These are phyloP conservation scores for Epichloe festucae DNA, from an alignment of 2,329 filamentous ascomycete species.

Conservation along the genomic window DNA sequence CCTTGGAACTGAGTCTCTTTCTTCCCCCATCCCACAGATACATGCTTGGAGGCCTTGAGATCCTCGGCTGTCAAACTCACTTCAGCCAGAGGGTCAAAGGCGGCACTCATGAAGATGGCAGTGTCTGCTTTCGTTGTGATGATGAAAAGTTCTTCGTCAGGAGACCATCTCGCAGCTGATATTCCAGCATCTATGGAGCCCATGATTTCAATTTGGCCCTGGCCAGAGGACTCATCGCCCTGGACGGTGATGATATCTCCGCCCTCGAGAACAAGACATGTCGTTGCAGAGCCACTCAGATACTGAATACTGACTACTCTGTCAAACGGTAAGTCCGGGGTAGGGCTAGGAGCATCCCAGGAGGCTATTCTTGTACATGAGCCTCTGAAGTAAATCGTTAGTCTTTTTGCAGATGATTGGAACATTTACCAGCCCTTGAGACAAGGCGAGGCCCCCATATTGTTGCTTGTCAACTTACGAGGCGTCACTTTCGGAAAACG, in stretches of 20 bases:
- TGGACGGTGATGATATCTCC: constrained; percentile 82
- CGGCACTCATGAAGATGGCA: constrained; percentile 81
- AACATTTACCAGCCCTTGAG: neutral
- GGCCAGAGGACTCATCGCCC: constrained; percentile 37
- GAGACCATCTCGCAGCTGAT: constrained; percentile 80
- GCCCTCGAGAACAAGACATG: constrained; percentile 74
- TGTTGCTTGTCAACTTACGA: constrained; percentile 3
- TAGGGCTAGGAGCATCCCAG: constrained; percentile 79
- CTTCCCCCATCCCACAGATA: constrained; percentile 96
- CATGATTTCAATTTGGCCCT: constrained; percentile 81
- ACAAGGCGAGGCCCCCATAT: neutral
- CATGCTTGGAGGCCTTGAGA: constrained; percentile 78
- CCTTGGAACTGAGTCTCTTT: constrained; percentile 97
- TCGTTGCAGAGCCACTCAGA: constrained; percentile 65
- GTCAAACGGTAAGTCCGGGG: constrained; percentile 63
- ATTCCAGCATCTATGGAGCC: constrained; percentile 91
- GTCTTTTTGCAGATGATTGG: neutral
- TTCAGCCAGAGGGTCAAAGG: constrained; percentile 74
- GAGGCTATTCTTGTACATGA: constrained; percentile 47
- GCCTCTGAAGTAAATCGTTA: neutral
- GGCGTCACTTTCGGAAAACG: constrained; percentile 32
- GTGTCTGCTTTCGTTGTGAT: constrained; percentile 70
- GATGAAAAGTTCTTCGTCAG: constrained; percentile 81
- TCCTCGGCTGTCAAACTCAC: constrained; percentile 61
- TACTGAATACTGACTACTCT: constrained; percentile 68